Conservation (phyloP, 2,329 filamentous ascomycete species). For the Grosmannia clavigera region DNA sequence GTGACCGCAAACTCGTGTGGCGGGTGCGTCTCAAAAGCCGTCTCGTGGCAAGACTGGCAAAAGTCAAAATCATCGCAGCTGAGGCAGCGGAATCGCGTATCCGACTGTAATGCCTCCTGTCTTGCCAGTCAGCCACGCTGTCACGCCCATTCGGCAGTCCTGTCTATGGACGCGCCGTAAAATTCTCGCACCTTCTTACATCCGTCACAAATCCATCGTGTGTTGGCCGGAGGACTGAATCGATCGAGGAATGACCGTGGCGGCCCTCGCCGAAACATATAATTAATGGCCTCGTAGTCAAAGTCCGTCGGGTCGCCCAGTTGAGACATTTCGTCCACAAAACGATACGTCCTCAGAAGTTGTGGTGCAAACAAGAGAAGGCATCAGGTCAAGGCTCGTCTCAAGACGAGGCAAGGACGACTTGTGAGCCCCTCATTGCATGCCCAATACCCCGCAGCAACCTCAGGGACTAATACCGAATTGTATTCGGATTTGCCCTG, state of each 20-base stretch:
- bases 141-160: not conserved
- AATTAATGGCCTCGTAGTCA: not conserved
- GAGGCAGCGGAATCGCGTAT: not conserved
- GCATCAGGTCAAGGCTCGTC: not conserved
- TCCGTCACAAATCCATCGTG: not conserved
- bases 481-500: too few relatives aligned
- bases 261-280: not conserved
- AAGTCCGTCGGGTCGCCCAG: not conserved
- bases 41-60: not conserved
- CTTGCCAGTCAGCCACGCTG: not conserved
- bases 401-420: not conserved
- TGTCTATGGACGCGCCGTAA: not conserved
- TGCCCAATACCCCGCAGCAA: not conserved
- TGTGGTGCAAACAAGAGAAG: too few relatives aligned
- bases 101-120: not conserved
- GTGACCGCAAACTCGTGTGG: not conserved
- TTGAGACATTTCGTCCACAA: not conserved
- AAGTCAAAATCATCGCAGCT: not conserved
- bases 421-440: not conserved
- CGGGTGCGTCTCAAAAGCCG: not conserved
- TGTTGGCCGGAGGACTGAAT: not conserved
- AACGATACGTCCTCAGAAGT: not conserved
- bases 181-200: not conserved
- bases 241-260: not conserved
- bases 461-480: not conserved